Evolutionary conservation across 208 protist species (phyloP).

Genomic region (Leishmania arabica): DNA sequence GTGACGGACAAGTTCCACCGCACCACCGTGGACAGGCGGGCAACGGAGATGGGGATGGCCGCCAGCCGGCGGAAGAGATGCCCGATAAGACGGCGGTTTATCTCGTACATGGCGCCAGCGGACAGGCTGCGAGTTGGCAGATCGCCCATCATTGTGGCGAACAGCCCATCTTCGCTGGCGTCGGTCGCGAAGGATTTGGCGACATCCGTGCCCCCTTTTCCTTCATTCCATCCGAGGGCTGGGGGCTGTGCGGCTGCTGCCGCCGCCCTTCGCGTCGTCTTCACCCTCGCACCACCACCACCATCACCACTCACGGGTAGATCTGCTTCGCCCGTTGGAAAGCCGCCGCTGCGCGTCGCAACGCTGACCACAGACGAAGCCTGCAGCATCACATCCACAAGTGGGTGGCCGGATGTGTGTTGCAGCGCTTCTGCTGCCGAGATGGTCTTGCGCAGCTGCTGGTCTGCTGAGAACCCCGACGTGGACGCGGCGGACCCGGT

Average conservation of each 20-base stretch:
- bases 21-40: slow-evolving; percentile 44
- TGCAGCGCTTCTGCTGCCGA: neutral
- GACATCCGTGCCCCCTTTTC: neutral
- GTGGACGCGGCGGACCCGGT: neutral
- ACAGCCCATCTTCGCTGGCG: slow-evolving; percentile 4
- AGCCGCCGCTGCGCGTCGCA: neutral
- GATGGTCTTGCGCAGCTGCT: slow-evolving; percentile 4
- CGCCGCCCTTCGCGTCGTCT: neutral
- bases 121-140: slow-evolving; percentile 8
- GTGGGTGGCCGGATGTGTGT: slow-evolving; percentile 7
- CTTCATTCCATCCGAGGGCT: slow-evolving; percentile 35
- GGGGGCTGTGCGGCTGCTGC: slow-evolving; percentile 6
- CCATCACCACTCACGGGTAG: neutral
- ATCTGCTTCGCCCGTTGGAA: neutral
- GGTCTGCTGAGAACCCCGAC: neutral
- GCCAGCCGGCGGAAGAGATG: slow-evolving; percentile 31
- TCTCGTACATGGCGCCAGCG: slow-evolving; percentile 10
- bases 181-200: slow-evolving; percentile 8
- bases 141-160: neutral
- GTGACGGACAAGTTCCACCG: slow-evolving; percentile 47
- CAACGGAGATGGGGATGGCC: slow-evolving; percentile 45
- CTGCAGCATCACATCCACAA: slow-evolving; percentile 15
- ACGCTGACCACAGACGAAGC: neutral
- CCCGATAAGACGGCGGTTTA: slow-evolving; percentile 13
- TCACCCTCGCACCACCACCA: neutral